Percentiles rank a stretch among this genome's conserved stretches.
Conservation (phyloP, 331 rosid species). For the Malus hybrid region DNA sequence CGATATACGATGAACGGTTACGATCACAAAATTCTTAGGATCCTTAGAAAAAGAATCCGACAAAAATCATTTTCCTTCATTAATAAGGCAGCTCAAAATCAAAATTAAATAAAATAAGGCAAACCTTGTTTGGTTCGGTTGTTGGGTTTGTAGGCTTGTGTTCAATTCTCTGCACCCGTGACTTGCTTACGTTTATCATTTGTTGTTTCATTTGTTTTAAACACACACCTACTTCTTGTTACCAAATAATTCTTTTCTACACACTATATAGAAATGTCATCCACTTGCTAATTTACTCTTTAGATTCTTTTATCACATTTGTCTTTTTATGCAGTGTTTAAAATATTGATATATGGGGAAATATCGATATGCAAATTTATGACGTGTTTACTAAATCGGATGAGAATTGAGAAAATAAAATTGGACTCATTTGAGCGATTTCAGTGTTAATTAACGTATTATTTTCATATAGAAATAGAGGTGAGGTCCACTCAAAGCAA, state of each 20-base stretch:
- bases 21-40: rapidly evolving
- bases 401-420: not conserved
- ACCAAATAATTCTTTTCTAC: not conserved
- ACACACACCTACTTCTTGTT: no score
- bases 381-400: no score
- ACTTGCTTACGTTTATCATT: not conserved
- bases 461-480: no score
- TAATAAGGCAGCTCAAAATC: no score
- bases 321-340: no score
- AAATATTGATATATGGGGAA: no score
- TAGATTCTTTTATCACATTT: not conserved
- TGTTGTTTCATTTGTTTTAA: not conserved
- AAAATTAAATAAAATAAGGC: no score
- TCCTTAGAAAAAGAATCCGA: no score
- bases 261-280: no score
- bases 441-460: not conserved
- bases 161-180: not conserved
- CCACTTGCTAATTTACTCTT: not conserved
- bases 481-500: no score
- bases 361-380: no score
- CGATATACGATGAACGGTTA: rapidly evolving
- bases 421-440: not conserved
- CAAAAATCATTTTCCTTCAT: no score
- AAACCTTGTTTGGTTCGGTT: not conserved
- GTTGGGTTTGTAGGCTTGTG: not conserved